These are phyloP conservation scores for Candida namnaoensis DNA, from an alignment of 805 yeast species.

Conservation along the genomic window DNA sequence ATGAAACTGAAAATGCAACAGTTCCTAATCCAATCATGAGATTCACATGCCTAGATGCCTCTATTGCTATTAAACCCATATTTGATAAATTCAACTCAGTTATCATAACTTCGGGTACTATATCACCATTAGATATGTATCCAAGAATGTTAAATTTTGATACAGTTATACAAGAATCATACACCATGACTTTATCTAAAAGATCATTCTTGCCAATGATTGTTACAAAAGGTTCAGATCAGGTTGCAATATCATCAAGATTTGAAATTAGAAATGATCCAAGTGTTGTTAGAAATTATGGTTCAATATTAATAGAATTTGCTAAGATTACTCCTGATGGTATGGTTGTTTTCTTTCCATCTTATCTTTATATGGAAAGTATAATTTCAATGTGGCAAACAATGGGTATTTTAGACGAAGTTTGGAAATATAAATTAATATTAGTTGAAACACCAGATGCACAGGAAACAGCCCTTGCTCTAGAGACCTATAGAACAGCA, in stretches of 20 bases:
- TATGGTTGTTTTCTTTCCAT: constrained; percentile 94
- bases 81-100: constrained; percentile 90
- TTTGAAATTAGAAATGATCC: constrained; percentile 98
- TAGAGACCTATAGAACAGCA: constrained; percentile 93
- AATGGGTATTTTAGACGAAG: constrained; percentile 97
- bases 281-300: constrained; percentile 94
- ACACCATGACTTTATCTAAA: constrained; percentile 90
- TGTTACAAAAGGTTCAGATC: constrained; percentile 96
- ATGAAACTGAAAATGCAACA: constrained; percentile 85
- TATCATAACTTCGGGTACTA: constrained; percentile 94
- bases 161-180: constrained; percentile 89
- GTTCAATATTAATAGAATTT: constrained; percentile 84
- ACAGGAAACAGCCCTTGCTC: constrained; percentile 91
- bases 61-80: constrained; percentile 95
- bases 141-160: constrained; percentile 94
- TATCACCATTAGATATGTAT: constrained; percentile 97
- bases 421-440: constrained; percentile 94
- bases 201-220: constrained; percentile 91
- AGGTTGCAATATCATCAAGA: constrained; percentile 91
- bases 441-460: constrained; percentile 98
- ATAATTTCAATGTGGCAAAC: constrained; percentile 98
- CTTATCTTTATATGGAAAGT: constrained; percentile 95
- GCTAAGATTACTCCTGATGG: constrained; percentile 97
- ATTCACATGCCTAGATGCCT: constrained; percentile 93
- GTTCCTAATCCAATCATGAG: constrained; percentile 95